Evolutionary conservation across 345 rosid species (phyloP).

Genomic region (Ricinus communis): DNA sequence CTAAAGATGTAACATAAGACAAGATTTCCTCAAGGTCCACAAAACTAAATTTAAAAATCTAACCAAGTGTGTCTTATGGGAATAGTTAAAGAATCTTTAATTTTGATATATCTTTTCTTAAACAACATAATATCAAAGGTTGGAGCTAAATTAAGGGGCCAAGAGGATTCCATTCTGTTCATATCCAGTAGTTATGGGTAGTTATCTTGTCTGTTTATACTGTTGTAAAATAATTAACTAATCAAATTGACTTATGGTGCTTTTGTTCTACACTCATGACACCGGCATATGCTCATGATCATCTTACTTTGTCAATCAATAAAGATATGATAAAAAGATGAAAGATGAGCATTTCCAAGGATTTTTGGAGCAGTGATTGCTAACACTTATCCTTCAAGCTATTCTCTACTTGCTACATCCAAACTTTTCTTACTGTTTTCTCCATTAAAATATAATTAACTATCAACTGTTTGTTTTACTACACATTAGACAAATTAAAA

Average conservation of each 20-base stretch:
- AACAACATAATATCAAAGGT: no score
- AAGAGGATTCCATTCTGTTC: not conserved
- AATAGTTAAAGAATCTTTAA: no score
- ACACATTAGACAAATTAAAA: not conserved
- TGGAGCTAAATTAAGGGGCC: no score
- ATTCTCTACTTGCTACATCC: not conserved
- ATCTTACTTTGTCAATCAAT: not conserved
- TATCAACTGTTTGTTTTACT: not conserved
- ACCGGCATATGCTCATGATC: not conserved
- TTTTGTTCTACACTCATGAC: not conserved
- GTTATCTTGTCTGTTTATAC: constrained; percentile 5
- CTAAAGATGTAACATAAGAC: no score
- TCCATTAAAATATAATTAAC: not conserved
- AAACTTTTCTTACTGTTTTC: not conserved
- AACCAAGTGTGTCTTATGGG: no score
- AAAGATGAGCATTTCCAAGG: not conserved
- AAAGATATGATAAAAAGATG: no score
- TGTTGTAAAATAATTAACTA: not conserved
- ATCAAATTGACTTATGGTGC: not conserved
- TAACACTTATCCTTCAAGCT: not conserved
- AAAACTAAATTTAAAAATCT: no score
- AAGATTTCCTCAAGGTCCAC: no score
- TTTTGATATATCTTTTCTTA: no score
- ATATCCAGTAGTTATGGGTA: not conserved
- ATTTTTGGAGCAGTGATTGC: not conserved